Percentiles rank a stretch among this genome's conserved stretches.
Evolutionary conservation across 768 basidiomycete species (phyloP).

Genomic region (Agrocybe chaxingu): DNA sequence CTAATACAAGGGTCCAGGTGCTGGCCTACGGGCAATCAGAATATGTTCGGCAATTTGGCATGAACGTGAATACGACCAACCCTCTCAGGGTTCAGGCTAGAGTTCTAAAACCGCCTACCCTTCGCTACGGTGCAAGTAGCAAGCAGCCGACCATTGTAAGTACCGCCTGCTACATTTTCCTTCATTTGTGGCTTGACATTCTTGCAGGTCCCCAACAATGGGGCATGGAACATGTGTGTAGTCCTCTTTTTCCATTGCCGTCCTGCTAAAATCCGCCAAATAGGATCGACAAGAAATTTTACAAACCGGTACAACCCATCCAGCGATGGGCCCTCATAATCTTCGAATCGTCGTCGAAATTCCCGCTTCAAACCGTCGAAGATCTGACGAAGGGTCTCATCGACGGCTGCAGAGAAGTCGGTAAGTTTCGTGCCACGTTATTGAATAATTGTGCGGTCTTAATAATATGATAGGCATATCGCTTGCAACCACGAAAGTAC

Average conservation of each 20-base stretch:
- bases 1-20: conserved; percentile 31
- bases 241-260: background rate
- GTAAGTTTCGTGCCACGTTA: conserved; percentile 33
- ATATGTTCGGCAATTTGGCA: conserved; percentile 72
- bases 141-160: conserved; percentile 57
- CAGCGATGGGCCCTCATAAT: conserved; percentile 61
- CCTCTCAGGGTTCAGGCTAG: conserved; percentile 62
- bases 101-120: conserved; percentile 57
- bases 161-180: conserved; percentile 4
- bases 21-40: conserved; percentile 71
- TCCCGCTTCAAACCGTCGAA: conserved; percentile 41
- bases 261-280: background rate
- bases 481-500: conserved; percentile 41
- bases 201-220: conserved; percentile 55
- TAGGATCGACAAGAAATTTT: conserved; percentile 75
- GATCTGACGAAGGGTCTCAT: conserved; percentile 57
- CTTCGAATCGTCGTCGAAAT: conserved; percentile 61
- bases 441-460: background rate
- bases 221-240: conserved; percentile 75
- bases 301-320: conserved; percentile 45
- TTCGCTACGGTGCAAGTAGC: conserved; percentile 62
- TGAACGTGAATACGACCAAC: conserved; percentile 51
- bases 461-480: conserved; percentile 48
- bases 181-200: background rate
- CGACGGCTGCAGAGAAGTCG: conserved; percentile 49